Evolutionary conservation across 2,329 filamentous ascomycete species (phyloP).

Genomic region (Gremmenia infestans): DNA sequence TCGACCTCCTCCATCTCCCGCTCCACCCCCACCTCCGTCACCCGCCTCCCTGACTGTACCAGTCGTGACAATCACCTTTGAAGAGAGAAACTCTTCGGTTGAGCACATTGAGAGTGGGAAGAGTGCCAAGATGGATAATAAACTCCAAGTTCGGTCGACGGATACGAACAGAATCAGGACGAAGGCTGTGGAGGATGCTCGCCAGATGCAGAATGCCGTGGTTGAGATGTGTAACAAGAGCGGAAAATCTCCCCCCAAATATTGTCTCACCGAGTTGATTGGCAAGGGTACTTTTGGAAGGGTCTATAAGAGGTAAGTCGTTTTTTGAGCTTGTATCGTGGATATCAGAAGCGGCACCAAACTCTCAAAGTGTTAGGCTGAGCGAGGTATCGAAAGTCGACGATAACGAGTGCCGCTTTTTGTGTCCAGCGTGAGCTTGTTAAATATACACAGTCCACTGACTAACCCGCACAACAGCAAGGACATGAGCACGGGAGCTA

Average conservation of each 20-base stretch:
- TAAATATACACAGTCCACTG: conserved; percentile 2
- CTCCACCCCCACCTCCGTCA: background rate
- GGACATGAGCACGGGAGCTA: conserved; percentile 33
- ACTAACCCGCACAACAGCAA: conserved; percentile 21
- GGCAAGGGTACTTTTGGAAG: conserved; percentile 71
- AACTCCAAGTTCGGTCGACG: conserved; percentile 9
- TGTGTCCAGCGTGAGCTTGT: background rate
- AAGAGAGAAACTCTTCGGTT: background rate
- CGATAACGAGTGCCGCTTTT: too few relatives aligned
- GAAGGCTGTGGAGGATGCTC: conserved; percentile 56
- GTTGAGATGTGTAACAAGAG: conserved; percentile 55
- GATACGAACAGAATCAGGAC: conserved; percentile 18
- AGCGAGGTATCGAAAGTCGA: too few relatives aligned
- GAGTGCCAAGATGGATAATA: background rate
- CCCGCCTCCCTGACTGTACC: background rate
- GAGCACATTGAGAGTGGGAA: background rate
- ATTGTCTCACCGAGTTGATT: conserved; percentile 66
- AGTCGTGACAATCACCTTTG: background rate
- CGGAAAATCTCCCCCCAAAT: conserved; percentile 57
- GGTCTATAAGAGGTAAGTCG: conserved; percentile 57
- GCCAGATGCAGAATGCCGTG: conserved; percentile 62
- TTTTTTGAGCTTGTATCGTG: background rate
- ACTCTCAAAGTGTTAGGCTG: background rate
- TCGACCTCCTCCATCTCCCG: too few relatives aligned
- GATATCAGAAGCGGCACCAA: background rate